Evolutionary conservation across 2,329 filamentous ascomycete species (phyloP).

Genomic region (Scedosporium dehoogii): DNA sequence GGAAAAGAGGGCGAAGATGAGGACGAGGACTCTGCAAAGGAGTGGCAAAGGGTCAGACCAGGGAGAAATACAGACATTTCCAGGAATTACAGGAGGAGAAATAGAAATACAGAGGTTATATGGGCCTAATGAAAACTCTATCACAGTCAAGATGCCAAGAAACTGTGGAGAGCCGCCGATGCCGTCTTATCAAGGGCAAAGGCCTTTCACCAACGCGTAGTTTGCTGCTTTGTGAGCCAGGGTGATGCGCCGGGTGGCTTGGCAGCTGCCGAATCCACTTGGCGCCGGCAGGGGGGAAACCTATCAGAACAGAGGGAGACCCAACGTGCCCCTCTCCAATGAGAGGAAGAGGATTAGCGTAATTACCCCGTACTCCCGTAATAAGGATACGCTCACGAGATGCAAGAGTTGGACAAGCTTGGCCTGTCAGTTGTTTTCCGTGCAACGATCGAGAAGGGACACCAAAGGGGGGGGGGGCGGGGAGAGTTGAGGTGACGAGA

Average conservation of each 20-base stretch:
- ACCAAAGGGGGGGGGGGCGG: no score
- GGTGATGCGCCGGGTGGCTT: not conserved
- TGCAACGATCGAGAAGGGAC: no score
- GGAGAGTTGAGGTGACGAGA: no score
- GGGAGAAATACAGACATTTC: not conserved
- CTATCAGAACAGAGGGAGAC: not conserved
- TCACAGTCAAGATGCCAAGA: no score
- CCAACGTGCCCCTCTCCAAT: not conserved
- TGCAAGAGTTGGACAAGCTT: no score
- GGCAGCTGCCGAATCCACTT: not conserved
- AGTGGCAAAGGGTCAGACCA: not conserved
- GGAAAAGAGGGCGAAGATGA: not conserved
- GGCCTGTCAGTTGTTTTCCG: no score
- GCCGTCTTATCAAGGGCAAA: no score
- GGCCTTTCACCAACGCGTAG: no score
- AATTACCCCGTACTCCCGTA: not conserved
- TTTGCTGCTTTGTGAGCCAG: no score
- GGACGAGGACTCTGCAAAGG: not conserved
- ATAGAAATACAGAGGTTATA: not conserved
- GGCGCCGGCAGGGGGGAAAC: not conserved
- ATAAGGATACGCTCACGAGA: not conserved
- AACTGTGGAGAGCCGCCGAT: no score
- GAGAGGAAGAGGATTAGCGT: not conserved
- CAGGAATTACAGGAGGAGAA: slow-evolving; percentile 1
- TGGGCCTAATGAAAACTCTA: no score